These are phyloP conservation scores for Paracoccidioides lutzii DNA, from an alignment of 2,329 filamentous ascomycete species.

Conservation along the genomic window DNA sequence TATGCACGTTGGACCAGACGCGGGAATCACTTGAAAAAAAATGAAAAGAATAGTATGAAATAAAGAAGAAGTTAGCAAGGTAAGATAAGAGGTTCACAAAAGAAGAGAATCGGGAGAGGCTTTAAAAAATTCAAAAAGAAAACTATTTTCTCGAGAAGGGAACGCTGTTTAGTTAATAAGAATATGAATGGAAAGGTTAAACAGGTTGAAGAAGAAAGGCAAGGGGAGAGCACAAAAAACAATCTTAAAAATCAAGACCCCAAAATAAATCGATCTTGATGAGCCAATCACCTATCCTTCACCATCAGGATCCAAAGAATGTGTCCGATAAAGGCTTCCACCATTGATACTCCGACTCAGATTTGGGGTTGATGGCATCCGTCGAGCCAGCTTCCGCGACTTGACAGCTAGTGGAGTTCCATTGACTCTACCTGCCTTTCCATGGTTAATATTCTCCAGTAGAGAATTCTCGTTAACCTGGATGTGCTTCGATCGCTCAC, in stretches of 20 bases:
- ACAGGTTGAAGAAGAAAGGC: background rate
- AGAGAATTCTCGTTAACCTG: constrained; percentile 13
- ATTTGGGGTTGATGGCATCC: constrained; percentile 26
- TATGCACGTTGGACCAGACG: background rate
- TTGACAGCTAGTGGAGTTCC: constrained; percentile 16
- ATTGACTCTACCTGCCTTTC: constrained; percentile 19
- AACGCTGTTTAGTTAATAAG: no score
- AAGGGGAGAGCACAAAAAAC: background rate
- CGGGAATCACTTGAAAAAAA: background rate
- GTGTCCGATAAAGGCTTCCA: constrained; percentile 17
- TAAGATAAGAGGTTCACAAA: background rate
- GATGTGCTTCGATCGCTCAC: constrained; percentile 18
- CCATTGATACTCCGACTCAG: constrained; percentile 16
- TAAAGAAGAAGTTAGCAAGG: background rate
- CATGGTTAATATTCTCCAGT: constrained; percentile 19
- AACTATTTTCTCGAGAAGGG: background rate
- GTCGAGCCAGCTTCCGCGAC: constrained; percentile 18
- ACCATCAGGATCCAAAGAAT: constrained; percentile 23
- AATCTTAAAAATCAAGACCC: background rate
- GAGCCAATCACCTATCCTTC: constrained; percentile 4
- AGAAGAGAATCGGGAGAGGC: background rate
- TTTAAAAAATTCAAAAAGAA: background rate
- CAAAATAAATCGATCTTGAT: background rate
- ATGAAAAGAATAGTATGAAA: background rate
- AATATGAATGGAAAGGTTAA: no score